Evolutionary conservation across 345 rosid genomes (phyloP), one percentile per base, ranked within the genome.

Genomic region (Eucalyptus pauciflora): DNA sequence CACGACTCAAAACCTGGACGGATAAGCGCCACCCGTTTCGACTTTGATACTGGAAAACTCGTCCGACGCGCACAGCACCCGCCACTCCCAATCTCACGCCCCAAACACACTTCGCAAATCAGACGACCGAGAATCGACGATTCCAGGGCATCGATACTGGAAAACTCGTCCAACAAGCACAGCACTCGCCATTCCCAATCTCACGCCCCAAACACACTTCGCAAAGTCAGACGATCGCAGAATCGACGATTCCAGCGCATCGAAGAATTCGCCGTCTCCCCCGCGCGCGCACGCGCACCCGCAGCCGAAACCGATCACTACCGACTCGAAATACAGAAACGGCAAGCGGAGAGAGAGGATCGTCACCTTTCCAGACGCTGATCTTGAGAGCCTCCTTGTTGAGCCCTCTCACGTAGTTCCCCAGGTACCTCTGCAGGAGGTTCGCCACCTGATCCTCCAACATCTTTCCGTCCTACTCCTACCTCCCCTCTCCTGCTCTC

Each of bases 371-470:
- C 99, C 99, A 98, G 85, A 98, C 99, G 91, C 99, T 96, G 93
- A 98, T 98, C 91, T 96, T 95, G 91, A 98, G 99, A 88, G 99
- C 99, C 91, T 98, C 99, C 91, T 96, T 98, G 88, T 89, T 97
- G 91, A 98, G 96, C 11, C 99, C 99, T 86, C 90, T 92, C 86
- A 98, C 98, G 64, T 98, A 98, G 88, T 97, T 98, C 86, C 99
- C 99, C 88, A 98, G 89, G 91, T 95, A 98, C 91, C 95, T 91
- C 93, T 98, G 98, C 89, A 98, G 92, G 92, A 98, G 93, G 89
- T 94, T 91, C 64, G 99, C 97, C 51, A 98, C 99, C 90, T 98
- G 99, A 95, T 98, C 99, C 94, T 98, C 99, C 97, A 98, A 94
- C 99, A 98, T 98, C 94, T 90, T 94, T 13, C 56, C 27, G 54